Evolutionary conservation across 208 protist genomes (phyloP).

Genomic region (Crithidia brevicula): DNA sequence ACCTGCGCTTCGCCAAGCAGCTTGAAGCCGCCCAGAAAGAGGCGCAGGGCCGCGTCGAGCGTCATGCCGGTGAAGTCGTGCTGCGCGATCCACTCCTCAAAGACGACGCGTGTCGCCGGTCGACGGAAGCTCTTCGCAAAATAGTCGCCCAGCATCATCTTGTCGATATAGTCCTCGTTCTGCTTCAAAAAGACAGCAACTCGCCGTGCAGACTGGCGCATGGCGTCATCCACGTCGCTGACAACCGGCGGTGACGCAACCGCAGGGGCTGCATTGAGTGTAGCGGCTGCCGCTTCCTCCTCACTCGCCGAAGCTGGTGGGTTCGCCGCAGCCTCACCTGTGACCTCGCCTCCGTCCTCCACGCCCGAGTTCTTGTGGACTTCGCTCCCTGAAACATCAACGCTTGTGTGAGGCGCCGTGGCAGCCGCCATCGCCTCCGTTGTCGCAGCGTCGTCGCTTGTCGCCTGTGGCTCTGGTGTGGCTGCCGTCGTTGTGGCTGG

Average conservation of each 20-base stretch:
- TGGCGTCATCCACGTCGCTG: slow-evolving; percentile 34
- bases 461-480: slow-evolving; percentile 2
- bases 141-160: slow-evolving; percentile 80
- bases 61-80: slow-evolving; percentile 79
- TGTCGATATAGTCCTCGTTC: slow-evolving; percentile 81
- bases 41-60: slow-evolving; percentile 79
- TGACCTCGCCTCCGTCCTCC: too few species aligned
- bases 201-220: slow-evolving; percentile 24
- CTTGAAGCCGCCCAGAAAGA: slow-evolving; percentile 89
- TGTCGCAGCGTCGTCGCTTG: not conserved
- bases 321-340: not conserved
- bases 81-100: slow-evolving; percentile 83
- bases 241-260: not conserved
- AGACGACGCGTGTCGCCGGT: slow-evolving; percentile 45
- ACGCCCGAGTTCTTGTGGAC: not conserved
- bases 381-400: not conserved
- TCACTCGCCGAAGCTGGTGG: not conserved
- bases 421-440: not conserved
- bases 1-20: slow-evolving; percentile 84
- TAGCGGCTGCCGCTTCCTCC: not conserved
- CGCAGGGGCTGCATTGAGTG: not conserved
- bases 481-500: slow-evolving; percentile 3
- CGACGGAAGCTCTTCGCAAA: slow-evolving; percentile 83
- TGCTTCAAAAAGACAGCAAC: slow-evolving; percentile 65
- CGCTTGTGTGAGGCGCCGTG: not conserved